These are phyloP conservation scores for Tilletia indica DNA, from an alignment of 1,284 basidiomycete genomes.

Conservation along the genomic window DNA sequence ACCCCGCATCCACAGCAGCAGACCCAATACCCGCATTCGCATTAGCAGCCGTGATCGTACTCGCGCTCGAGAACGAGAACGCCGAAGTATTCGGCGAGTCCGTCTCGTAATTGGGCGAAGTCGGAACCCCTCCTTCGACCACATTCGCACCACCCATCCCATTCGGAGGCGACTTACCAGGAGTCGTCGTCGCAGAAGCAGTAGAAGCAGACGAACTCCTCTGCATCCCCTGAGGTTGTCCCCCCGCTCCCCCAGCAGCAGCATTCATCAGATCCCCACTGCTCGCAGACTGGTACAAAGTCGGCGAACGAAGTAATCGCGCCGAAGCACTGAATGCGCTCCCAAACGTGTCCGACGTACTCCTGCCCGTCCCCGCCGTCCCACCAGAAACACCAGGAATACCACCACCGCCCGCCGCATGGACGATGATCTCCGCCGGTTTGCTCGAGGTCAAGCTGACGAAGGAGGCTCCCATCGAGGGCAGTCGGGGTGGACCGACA, in stretches of 20 bases:
- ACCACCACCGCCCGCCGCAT: background rate
- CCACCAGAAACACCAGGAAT: background rate
- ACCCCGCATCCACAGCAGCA: background rate
- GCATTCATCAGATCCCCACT: no score
- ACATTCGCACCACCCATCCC: no score
- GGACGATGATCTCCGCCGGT: constrained; percentile 14
- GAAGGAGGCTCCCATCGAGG: background rate
- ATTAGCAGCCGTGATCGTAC: constrained; percentile 10
- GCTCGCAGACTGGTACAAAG: no score
- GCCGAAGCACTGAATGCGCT: constrained; percentile 6
- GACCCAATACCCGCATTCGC: background rate
- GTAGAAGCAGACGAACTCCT: background rate
- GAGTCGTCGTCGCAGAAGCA: background rate
- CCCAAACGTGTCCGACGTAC: background rate
- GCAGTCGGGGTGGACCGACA: background rate
- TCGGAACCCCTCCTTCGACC: background rate
- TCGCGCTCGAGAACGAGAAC: constrained; percentile 7
- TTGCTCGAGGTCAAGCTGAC: constrained; percentile 1
- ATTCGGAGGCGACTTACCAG: background rate
- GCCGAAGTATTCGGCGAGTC: background rate
- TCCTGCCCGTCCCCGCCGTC: background rate
- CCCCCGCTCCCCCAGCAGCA: no score
- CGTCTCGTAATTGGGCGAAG: background rate
- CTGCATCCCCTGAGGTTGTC: background rate
- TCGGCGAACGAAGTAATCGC: background rate